Evolutionary conservation across 805 yeast genomes (phyloP).

Genomic region (Myxozyma sirexii): DNA sequence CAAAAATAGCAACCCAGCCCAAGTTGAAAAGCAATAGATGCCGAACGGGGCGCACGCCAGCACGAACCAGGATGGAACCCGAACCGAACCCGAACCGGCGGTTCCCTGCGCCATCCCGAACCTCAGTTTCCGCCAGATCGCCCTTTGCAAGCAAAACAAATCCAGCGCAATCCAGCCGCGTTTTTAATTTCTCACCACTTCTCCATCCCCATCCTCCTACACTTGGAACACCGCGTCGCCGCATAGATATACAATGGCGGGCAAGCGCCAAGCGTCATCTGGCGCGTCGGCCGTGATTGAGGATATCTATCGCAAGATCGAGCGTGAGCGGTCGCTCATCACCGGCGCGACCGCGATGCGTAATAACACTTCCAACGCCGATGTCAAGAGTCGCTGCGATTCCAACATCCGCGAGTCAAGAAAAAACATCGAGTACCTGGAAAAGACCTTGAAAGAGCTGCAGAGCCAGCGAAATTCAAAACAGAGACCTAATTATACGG

Average conservation of each 20-base stretch:
- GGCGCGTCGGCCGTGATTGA: slow-evolving; percentile 49
- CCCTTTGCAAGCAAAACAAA: not conserved
- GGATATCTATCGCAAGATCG: slow-evolving; percentile 83
- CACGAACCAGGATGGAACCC: not conserved
- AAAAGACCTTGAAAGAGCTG: slow-evolving; percentile 70
- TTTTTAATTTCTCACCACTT: not conserved
- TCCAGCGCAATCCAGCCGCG: not conserved
- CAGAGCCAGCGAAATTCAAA: slow-evolving; percentile 42
- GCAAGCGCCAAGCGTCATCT: not conserved
- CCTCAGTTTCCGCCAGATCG: slow-evolving; percentile 4
- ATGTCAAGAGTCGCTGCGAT: slow-evolving; percentile 88
- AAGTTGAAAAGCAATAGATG: too few species aligned
- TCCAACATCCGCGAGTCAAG: slow-evolving; percentile 88
- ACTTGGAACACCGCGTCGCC: too few species aligned
- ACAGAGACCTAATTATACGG: slow-evolving; percentile 29
- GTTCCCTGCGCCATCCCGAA: not conserved
- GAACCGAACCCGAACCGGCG: not conserved
- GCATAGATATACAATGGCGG: not conserved
- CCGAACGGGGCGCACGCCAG: too few species aligned
- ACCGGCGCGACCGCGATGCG: slow-evolving; percentile 83
- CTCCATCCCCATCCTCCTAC: not conserved
- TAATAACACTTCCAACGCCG: slow-evolving; percentile 73
- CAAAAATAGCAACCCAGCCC: too few species aligned
- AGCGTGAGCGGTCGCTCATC: slow-evolving; percentile 83
- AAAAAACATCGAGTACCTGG: slow-evolving; percentile 84